These are phyloP conservation scores for Trichophyton benhamiae DNA, from an alignment of 2,329 filamentous ascomycete species.

Conservation along the genomic window DNA sequence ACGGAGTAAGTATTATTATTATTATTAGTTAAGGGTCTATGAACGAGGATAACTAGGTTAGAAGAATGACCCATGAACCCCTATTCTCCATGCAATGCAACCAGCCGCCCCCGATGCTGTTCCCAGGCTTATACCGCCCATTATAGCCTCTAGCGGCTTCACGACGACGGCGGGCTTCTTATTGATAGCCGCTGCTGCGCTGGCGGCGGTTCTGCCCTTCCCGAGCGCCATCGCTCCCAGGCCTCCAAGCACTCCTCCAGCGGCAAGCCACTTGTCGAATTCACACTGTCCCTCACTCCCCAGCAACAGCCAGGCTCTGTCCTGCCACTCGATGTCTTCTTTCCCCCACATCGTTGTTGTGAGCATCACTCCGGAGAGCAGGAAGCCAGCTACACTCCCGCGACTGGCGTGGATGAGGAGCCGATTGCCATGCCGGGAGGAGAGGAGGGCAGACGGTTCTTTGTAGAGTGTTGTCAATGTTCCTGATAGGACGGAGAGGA, in stretches of 20 bases:
- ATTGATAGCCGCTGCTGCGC: not conserved
- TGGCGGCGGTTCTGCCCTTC: conserved; percentile 4
- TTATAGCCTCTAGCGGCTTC: not conserved
- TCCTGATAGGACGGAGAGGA: conserved; percentile 7
- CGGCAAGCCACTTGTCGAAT: conserved; percentile 5
- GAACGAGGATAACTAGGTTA: too few species aligned
- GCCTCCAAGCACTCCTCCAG: conserved; percentile 5
- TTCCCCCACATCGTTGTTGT: conserved; percentile 6
- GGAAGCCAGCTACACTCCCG: conserved; percentile 6
- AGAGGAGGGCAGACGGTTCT: conserved; percentile 5
- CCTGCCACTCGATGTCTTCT: conserved; percentile 10
- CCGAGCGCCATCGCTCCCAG: not conserved
- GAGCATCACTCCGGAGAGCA: conserved; percentile 3
- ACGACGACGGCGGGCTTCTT: not conserved
- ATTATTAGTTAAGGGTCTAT: too few species aligned
- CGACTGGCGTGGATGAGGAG: conserved; percentile 9
- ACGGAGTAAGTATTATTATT: too few species aligned
- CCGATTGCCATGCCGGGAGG: conserved; percentile 2
- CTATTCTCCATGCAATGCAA: conserved; percentile 9
- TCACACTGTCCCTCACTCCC: conserved; percentile 7
- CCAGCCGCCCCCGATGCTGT: conserved; percentile 7
- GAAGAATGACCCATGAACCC: conserved; percentile 1
- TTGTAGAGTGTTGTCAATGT: conserved; percentile 5
- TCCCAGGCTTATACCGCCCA: conserved; percentile 9
- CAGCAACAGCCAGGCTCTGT: conserved; percentile 8